Conservation (phyloP, 1,284 basidiomycete species). For the Ganoderma lingzhi region DNA sequence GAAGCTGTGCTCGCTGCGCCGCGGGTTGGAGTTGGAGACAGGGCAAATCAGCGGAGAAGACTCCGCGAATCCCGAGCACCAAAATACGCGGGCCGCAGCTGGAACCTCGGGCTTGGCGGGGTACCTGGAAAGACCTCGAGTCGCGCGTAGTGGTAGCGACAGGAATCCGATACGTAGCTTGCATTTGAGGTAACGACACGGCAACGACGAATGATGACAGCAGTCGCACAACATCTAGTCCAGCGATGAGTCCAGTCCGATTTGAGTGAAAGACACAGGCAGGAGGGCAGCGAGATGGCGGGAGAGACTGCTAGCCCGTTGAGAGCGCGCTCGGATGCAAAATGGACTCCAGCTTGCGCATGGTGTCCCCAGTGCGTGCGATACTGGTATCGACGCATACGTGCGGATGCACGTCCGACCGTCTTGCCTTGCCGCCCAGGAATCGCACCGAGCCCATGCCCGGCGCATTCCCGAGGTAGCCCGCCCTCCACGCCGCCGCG, state of each 20-base stretch:
- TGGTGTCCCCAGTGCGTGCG: conserved; percentile 15
- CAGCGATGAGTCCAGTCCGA: conserved; percentile 21
- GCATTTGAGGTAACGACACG: conserved; percentile 31
- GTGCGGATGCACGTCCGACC: conserved; percentile 10
- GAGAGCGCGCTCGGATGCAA: background rate
- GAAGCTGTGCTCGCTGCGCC: background rate
- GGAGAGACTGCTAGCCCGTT: background rate
- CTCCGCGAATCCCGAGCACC: background rate
- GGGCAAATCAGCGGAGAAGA: background rate
- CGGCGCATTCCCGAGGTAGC: conserved; percentile 15
- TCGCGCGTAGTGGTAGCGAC: conserved; percentile 5
- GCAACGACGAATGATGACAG: conserved; percentile 25
- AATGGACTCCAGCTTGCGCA: conserved; percentile 13
- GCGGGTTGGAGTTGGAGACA: background rate
- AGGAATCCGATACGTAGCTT: conserved; percentile 22
- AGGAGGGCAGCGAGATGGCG: conserved; percentile 3
- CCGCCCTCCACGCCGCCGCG: conserved; percentile 9
- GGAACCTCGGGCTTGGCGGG: background rate
- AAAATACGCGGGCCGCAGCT: background rate
- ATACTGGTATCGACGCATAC: conserved; percentile 21
- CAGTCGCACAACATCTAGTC: conserved; percentile 30
- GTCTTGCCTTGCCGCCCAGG: background rate
- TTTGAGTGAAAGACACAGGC: conserved; percentile 11
- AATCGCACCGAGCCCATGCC: conserved; percentile 10
- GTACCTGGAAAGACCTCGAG: background rate